These are phyloP conservation scores for Aspergillus neoniger DNA, from an alignment of 2,329 filamentous ascomycete species.

Conservation along the genomic window DNA sequence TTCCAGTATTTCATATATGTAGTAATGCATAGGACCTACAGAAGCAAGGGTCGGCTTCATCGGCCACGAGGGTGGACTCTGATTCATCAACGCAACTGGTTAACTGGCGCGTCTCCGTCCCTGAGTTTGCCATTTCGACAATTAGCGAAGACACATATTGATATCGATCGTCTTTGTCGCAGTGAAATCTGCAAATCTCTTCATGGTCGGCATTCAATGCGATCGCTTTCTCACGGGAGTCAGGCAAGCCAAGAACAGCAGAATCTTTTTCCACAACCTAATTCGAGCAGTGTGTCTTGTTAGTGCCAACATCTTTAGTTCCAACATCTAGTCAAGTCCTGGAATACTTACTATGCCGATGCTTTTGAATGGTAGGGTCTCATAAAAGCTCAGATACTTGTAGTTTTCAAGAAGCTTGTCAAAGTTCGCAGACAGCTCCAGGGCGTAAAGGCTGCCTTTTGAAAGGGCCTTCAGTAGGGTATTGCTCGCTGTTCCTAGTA, in stretches of 20 bases:
- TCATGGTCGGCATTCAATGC: constrained; percentile 22
- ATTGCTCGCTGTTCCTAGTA: constrained; percentile 21
- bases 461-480: constrained; percentile 26
- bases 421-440: constrained; percentile 17
- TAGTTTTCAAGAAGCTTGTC: constrained; percentile 16
- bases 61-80: background rate
- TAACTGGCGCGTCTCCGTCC: background rate
- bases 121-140: constrained; percentile 10
- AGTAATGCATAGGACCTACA: background rate
- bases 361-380: constrained; percentile 16
- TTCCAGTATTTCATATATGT: background rate
- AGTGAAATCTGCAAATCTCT: constrained; percentile 23
- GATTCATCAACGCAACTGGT: background rate
- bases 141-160: constrained; percentile 16
- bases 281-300: background rate
- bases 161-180: constrained; percentile 15
- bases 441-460: constrained; percentile 20
- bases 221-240: constrained; percentile 20
- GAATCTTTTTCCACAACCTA: constrained; percentile 27
- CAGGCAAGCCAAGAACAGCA: constrained; percentile 22
- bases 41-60: background rate
- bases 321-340: background rate
- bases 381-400: constrained; percentile 18
- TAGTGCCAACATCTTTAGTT: background rate
- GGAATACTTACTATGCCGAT: constrained; percentile 14